Base-by-base conservation (phyloP, 2,329 filamentous ascomycete species). In the Paecilomyces sp. region DNA sequence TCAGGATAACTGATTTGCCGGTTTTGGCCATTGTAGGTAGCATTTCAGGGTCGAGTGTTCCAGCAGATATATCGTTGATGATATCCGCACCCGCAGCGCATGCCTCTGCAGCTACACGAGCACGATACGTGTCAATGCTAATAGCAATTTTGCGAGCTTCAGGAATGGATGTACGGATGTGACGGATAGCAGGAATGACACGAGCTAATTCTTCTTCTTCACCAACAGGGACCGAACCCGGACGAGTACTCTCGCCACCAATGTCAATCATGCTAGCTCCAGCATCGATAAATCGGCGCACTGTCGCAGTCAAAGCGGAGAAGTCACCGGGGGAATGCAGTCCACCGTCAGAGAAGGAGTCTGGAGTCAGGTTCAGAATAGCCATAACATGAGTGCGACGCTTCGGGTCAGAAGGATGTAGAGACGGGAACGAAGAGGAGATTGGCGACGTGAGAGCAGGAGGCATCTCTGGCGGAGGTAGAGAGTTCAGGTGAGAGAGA, bases 311-410 rank as follows among this genome's bases (percentile, higher is more conserved):
- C 28, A 94, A 80, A 28, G 77, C 66, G 25, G 73, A 62, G 1
- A 77, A 62, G 63, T 84, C 79, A 12, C 76, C 69, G 25, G 79
- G 69, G 52, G 77, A 76, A 72, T 92, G 84, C 8, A 80, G 69
- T 8, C 92, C 92, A 57, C 92, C 93, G 70, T 97, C 92, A 0
- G 93, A 97, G 79, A 99, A 99, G 9, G 93, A 97, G 76, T 99
- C 93, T 0, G 93, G 93, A 0, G 94, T 97, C 57, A 96, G 79
- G 75, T 99, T 99, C 54, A 97, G 81, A 64, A 99, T 96, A 58
- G 90, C 90, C 94, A 99, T 99, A 65, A 97, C 77, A 54, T 86
- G 85, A 0, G 93, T 97, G 57, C 78, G 80, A 55, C 87, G 83
- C 54, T 69, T 71, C 0, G 78, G 73, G 61, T 81, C 79, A 6